These are phyloP conservation scores for Chrysanthemum seticuspe DNA, from an alignment of 129 eudicot genomes.

Conservation along the genomic window DNA sequence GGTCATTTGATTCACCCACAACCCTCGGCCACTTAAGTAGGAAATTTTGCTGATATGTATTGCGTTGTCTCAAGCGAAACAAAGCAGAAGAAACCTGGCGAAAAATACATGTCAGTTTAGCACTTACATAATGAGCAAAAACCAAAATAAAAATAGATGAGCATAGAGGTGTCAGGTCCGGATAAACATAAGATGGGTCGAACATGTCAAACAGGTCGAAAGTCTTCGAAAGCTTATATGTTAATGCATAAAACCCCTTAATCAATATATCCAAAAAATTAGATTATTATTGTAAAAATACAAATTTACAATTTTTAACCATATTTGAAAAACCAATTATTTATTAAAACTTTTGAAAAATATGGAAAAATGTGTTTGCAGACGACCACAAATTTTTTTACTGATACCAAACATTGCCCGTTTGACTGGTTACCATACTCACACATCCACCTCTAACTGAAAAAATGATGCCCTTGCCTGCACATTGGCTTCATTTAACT, in stretches of 20 bases:
- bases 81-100: constrained; percentile 78
- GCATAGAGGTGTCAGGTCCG: not conserved
- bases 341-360: too few species aligned
- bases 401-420: too few species aligned
- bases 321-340: too few species aligned
- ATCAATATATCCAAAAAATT: too few species aligned
- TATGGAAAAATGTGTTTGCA: too few species aligned
- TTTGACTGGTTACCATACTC: not conserved
- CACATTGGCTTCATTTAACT: constrained; percentile 63
- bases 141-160: not conserved
- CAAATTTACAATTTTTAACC: too few species aligned
- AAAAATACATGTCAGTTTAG: constrained; percentile 14
- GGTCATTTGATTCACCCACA: constrained; percentile 33
- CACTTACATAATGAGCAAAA: not conserved
- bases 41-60: constrained; percentile 56
- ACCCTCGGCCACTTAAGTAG: constrained; percentile 42
- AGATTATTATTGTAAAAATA: too few species aligned
- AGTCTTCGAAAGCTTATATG: too few species aligned
- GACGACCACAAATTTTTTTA: too few species aligned
- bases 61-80: constrained; percentile 65
- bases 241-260: too few species aligned
- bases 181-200: too few species aligned
- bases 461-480: constrained; percentile 47
- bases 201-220: too few species aligned
- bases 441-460: not conserved